Percentiles rank a stretch among this genome's conserved stretches.
These are phyloP conservation scores for Pterocarpus macrocarpus DNA, from an alignment of 306 rosid species.

Conservation along the genomic window DNA sequence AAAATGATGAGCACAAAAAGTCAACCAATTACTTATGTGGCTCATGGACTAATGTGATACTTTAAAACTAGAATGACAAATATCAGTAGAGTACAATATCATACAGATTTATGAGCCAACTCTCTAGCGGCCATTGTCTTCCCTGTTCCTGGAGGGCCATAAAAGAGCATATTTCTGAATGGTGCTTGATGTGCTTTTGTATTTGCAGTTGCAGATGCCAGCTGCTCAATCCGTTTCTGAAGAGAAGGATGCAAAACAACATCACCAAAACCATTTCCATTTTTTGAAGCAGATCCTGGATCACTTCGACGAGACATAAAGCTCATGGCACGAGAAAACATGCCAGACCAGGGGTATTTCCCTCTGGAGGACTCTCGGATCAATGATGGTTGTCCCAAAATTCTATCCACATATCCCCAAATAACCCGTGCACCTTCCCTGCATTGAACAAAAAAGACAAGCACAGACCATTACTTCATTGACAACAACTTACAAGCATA, in stretches of 20 bases:
- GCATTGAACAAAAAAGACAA: slow-evolving; percentile 44
- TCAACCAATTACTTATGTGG: neutral
- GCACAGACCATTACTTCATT: slow-evolving; percentile 34
- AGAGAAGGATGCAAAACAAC: slow-evolving; percentile 92
- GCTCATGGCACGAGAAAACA: slow-evolving; percentile 66
- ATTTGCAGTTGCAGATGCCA: slow-evolving; percentile 91
- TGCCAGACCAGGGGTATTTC: slow-evolving; percentile 96
- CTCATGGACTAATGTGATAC: neutral
- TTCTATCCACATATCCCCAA: slow-evolving; percentile 98
- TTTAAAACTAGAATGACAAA: slow-evolving; percentile 35
- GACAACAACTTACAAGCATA: slow-evolving; percentile 22
- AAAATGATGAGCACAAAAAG: neutral
- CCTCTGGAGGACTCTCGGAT: slow-evolving; percentile 96
- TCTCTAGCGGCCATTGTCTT: slow-evolving; percentile 99
- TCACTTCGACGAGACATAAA: slow-evolving; percentile 50
- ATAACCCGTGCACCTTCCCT: slow-evolving; percentile 99
- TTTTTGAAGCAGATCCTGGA: slow-evolving; percentile 58
- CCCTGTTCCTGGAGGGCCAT: slow-evolving; percentile 99
- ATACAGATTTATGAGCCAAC: slow-evolving; percentile 93
- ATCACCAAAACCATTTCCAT: slow-evolving; percentile 84
- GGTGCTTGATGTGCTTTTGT: slow-evolving; percentile 98
- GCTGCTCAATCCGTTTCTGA: slow-evolving; percentile 83
- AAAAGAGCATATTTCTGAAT: slow-evolving; percentile 94
- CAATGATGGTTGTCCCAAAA: slow-evolving; percentile 96
- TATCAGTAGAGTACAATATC: slow-evolving; percentile 43